Evolutionary conservation across 169 alveolate species (phyloP).

Genomic region (Neospora caninum): DNA sequence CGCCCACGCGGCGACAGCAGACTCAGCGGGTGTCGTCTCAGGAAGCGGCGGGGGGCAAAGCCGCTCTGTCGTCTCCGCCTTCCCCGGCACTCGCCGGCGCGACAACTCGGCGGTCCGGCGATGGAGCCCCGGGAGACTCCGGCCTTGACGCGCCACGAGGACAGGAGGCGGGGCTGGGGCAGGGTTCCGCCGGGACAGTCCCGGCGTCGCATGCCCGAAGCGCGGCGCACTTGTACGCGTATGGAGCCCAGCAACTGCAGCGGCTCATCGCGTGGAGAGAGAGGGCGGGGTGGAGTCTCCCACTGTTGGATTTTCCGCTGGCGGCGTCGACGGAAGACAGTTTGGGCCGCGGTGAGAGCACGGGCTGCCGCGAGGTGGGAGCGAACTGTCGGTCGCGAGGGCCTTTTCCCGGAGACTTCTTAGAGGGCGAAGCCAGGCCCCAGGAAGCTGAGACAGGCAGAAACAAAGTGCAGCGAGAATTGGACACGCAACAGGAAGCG

Average conservation of each 20-base stretch:
- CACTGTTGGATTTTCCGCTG: background rate
- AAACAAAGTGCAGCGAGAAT: too few species aligned
- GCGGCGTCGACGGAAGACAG: background rate
- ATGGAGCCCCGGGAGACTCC: background rate
- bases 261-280: slow-evolving; percentile 41
- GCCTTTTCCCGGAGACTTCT: background rate
- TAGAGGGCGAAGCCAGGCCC: background rate
- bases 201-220: slow-evolving; percentile 43
- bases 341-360: background rate
- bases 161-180: background rate
- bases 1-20: slow-evolving; percentile 30
- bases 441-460: too few species aligned
- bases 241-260: slow-evolving; percentile 55
- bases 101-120: background rate
- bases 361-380: background rate
- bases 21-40: background rate
- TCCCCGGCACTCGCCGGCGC: background rate
- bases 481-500: too few species aligned
- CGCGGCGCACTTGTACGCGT: slow-evolving; percentile 48
- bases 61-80: background rate
- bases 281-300: background rate
- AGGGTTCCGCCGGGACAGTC: slow-evolving; percentile 23
- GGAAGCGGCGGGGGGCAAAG: background rate
- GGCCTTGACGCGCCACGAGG: background rate
- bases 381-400: background rate